Base-by-base conservation (phyloP, 2,329 filamentous ascomycete species). In the Botrytis cinerea region DNA sequence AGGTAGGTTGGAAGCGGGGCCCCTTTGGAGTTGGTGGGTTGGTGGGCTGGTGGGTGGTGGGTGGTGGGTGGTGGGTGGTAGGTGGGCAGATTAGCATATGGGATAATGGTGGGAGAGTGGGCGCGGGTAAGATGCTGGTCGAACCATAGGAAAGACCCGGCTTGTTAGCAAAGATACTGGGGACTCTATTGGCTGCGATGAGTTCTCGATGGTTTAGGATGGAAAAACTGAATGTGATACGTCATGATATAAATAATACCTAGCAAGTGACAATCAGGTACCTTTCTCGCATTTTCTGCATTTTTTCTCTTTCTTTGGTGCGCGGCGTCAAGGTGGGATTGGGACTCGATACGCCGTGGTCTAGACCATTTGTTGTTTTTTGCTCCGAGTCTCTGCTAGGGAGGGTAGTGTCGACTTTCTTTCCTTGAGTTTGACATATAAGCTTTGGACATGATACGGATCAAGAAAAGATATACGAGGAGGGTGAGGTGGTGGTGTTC, bases 1-100 rank as follows among this genome's bases (percentile, higher is more conserved):
- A 45, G 70, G 70, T 45, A 71, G 60, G 70, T 71, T 64, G 70
- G 70, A 66, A 71, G 70, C 70, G 70, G 70, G 70, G 70, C 70
- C 51, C 18, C 40, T 60, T 51, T 63, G 70, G 59, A 40, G 59
- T 45, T 14, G 63, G n/a, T 40, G 46, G 64, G 63, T 20, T 40
- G 46, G 64, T 38, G 35, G 28, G 46, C 1, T n/a, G 4, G 61
- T 38, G 38, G 38, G 35, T 38, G 35, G 35, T 38, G 6, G 32
- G n/a, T n/a, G n/a, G n/a, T n/a, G n/a, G n/a, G n/a, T n/a, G 4
- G 61, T 38, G 38, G 38, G 4, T 16, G 18, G 54, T 6, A 18
- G 12, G 12, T 43, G 60, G 38, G 60, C 51, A 28, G 51, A 57
- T 18, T 6, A 28, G 10, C 51, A 57, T 18, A 57, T 43, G 60